Percentiles rank a stretch among this genome's conserved stretches.
Conservation (phyloP, 306 rosid genomes). For the Cucurbita moschata region DNA sequence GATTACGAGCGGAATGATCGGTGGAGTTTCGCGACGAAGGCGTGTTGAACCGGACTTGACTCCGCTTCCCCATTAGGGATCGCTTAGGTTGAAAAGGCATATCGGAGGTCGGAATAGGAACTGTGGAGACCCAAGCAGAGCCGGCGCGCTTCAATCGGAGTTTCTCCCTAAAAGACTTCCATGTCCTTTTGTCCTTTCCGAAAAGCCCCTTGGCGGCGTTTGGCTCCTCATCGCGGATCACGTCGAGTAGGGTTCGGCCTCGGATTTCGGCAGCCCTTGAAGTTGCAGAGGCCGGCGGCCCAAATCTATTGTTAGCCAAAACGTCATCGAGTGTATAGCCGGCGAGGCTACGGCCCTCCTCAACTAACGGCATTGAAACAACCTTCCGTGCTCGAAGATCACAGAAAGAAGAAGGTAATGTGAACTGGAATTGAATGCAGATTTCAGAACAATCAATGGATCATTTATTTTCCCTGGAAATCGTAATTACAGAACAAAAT, state of each 20-base stretch:
- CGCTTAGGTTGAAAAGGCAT: slow-evolving; percentile 20
- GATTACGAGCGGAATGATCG: slow-evolving; percentile 10
- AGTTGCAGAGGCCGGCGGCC: background rate
- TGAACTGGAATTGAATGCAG: background rate
- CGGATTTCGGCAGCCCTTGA: slow-evolving; percentile 9
- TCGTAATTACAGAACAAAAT: background rate
- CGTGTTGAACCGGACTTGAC: slow-evolving; percentile 10
- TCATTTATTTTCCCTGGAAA: background rate
- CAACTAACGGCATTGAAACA: slow-evolving; percentile 45
- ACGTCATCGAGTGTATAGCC: slow-evolving; percentile 57
- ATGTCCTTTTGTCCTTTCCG: slow-evolving; percentile 44
- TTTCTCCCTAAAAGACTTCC: slow-evolving; percentile 68
- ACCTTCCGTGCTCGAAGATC: slow-evolving; percentile 19
- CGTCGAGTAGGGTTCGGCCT: slow-evolving; percentile 46
- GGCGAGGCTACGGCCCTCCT: slow-evolving; percentile 26
- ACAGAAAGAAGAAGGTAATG: background rate
- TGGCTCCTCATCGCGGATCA: slow-evolving; percentile 47
- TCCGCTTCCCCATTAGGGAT: slow-evolving; percentile 18
- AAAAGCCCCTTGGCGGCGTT: slow-evolving; percentile 11
- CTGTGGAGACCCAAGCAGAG: slow-evolving; percentile 54
- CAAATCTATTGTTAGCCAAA: slow-evolving; percentile 12
- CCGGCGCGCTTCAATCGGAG: slow-evolving; percentile 55
- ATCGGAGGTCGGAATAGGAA: slow-evolving; percentile 47
- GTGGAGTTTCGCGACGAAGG: background rate
- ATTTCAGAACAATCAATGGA: background rate